Evolutionary conservation across 2,329 filamentous ascomycete genomes (phyloP), one percentile per base, ranked within the genome.

Genomic region (Sordariomycetes sp.): DNA sequence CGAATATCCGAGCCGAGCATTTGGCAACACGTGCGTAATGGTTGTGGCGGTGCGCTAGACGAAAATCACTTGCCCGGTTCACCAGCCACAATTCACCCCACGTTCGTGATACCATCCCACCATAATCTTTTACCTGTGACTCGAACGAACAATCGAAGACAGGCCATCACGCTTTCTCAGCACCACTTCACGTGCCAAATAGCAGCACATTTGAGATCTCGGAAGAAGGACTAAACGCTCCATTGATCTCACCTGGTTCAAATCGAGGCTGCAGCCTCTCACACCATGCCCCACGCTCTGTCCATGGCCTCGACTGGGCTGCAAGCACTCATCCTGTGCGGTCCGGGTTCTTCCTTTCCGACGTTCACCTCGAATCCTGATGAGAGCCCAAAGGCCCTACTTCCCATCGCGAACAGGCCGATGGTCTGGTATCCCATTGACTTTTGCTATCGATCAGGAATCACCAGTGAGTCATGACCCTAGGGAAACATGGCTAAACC

Each of bases 371-470:
- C 82, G 3, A 85, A 80, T 41, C 81, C 84, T 5, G 78, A 82
- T 58, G 81, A 88, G 51, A 79, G 84, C 40, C 84, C 85, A 8
- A 92, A 92, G 59, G 84, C 85, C 8, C 71, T 92, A 16, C 62
- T 92, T 7, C 85, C 85, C 6, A 82, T 92, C 39, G 85, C 85
- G 23, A 92, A 92, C 55, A 64, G 85, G 45, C 85, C 85, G 2
- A 92, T 92, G 85, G 80, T 92, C 30, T 90, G 86, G 82, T 92
- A 92, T 54, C 80, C 85, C 6, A 73, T 92, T 26, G 84, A 90
- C 48, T 90, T 86, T 62, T 90, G 84, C 58, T 83, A 86, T 51
- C 76, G 84, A 24, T 84, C 82, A 55, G 84, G 85, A 45, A 75
- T 88, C 44, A 83, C 79, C 49, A 70, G 82, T 84, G 57, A 57